Evolutionary conservation across 768 basidiomycete genomes (phyloP), one percentile per base, ranked within the genome.

Genomic region (Suillus alpinus): DNA sequence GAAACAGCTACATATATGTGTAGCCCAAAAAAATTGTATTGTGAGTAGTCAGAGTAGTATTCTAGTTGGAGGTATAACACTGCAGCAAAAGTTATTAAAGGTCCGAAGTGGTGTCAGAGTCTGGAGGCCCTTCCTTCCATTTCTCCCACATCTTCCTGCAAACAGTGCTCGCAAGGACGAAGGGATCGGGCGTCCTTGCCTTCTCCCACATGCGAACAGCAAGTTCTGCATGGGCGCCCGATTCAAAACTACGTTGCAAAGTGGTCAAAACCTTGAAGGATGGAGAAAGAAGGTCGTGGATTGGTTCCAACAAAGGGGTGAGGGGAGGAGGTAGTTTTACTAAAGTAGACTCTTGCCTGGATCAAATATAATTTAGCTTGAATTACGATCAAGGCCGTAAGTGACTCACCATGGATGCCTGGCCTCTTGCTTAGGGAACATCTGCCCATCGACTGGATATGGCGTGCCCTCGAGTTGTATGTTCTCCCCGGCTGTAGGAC

Each of bases 151-250:
- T 74, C 64, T 73, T 71, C 60, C 70, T 68, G 63, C 72, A 72
- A 6, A 75, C 75, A n/a, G 73, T 77, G n/a, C 71, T 69, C 13
- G 74, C 78, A 8, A 82, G 73, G 51, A 69, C 64, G 49, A 73
- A 83, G 0, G 90, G 90, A 57, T 90, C 86, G 13, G 78, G 77
- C 1, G 84, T 82, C 73, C 76, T 78, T 18, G 87, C 83, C 68
- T 87, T 90, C 68, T 87, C 84, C 82, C 83, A 85, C 16, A 86
- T 72, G 4, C 84, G 83, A 34, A 66, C 66, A 3, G 81, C 85
- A 67, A 92, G 83, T 65, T 84, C 75, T 53, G 68, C 76, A 62
- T 87, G 84, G 60, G 83, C 81, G 12, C 89, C 89, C 0, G 82
- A 83, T 16, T 75, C 68, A 16, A 89, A 62, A 60, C 81, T 88